These are phyloP conservation scores for Lipomyces yamanashiensis DNA, from an alignment of 805 yeast species.

Conservation along the genomic window DNA sequence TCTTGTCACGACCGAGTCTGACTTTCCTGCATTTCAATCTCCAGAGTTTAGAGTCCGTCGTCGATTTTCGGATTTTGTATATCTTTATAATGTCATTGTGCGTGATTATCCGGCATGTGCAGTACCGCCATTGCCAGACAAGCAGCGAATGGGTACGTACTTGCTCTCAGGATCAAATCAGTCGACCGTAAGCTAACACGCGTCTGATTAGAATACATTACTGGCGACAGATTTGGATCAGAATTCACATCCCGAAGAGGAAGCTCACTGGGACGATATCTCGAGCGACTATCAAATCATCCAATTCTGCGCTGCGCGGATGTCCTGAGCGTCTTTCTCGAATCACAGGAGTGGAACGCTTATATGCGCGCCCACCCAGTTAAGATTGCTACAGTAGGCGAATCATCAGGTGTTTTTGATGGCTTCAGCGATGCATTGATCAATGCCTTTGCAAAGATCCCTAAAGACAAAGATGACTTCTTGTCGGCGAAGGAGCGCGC, in stretches of 20 bases:
- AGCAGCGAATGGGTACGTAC: conserved; percentile 62
- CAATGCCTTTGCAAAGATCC: conserved; percentile 87
- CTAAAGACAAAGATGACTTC: conserved; percentile 70
- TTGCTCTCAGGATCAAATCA: background rate
- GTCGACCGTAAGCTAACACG: conserved; percentile 3
- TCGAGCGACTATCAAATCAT: conserved; percentile 74
- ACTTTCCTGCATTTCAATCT: conserved; percentile 60
- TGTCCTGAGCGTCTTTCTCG: conserved; percentile 70
- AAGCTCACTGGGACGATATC: conserved; percentile 75
- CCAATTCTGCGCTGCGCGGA: conserved; percentile 72
- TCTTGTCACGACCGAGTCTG: conserved; percentile 63
- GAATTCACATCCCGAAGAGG: conserved; percentile 86
- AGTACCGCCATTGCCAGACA: conserved; percentile 93
- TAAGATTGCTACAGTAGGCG: conserved; percentile 42
- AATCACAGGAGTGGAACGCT: conserved; percentile 74
- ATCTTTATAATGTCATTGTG: conserved; percentile 70
- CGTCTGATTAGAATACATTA: conserved; percentile 65
- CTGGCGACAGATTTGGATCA: conserved; percentile 87
- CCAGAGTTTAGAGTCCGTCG: conserved; percentile 63
- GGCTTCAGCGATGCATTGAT: conserved; percentile 87
- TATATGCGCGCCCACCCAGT: conserved; percentile 57
- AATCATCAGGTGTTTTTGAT: conserved; percentile 59
- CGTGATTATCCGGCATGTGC: conserved; percentile 84
- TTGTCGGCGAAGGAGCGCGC: conserved; percentile 80
- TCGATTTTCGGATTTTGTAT: conserved; percentile 85